Conservation (phyloP, 139 green algal genomes). For the Marvania coccoides region DNA sequence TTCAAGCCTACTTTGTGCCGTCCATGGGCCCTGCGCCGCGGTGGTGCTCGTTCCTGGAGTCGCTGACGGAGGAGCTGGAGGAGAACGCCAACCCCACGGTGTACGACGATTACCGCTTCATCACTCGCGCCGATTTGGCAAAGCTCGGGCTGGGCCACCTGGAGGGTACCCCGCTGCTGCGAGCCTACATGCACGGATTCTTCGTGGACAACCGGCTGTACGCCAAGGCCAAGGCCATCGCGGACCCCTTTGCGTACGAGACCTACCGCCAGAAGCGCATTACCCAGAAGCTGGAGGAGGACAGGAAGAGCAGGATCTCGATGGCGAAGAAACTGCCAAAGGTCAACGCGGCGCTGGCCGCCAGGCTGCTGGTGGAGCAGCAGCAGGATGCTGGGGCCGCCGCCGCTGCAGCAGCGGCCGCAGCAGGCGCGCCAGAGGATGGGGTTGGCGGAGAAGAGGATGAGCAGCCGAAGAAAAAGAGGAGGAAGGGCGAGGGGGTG, state of each 20-base stretch:
- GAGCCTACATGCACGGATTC: constrained; percentile 98
- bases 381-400: constrained; percentile 2
- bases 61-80: constrained; percentile 95
- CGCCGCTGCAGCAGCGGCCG: background rate
- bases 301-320: constrained; percentile 74
- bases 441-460: constrained; percentile 3
- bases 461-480: constrained; percentile 16
- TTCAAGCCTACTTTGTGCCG: constrained; percentile 88
- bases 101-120: constrained; percentile 95
- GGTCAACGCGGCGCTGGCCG: constrained; percentile 69
- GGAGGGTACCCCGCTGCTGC: constrained; percentile 83
- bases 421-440: background rate
- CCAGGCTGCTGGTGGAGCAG: constrained; percentile 48
- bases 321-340: constrained; percentile 77
- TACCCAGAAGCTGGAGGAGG: constrained; percentile 76
- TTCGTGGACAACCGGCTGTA: constrained; percentile 94
- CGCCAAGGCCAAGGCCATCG: constrained; percentile 53
- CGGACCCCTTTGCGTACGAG: constrained; percentile 86
- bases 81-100: constrained; percentile 62
- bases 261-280: constrained; percentile 77
- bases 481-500: background rate
- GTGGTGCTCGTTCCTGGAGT: constrained; percentile 96
- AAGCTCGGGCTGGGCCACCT: constrained; percentile 82
- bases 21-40: constrained; percentile 79
- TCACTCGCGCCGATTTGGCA: constrained; percentile 49